Percentiles rank a stretch among this genome's conserved stretches.
Evolutionary conservation across 208 protist species (phyloP).

Genomic region (Wallacemonas sp.): DNA sequence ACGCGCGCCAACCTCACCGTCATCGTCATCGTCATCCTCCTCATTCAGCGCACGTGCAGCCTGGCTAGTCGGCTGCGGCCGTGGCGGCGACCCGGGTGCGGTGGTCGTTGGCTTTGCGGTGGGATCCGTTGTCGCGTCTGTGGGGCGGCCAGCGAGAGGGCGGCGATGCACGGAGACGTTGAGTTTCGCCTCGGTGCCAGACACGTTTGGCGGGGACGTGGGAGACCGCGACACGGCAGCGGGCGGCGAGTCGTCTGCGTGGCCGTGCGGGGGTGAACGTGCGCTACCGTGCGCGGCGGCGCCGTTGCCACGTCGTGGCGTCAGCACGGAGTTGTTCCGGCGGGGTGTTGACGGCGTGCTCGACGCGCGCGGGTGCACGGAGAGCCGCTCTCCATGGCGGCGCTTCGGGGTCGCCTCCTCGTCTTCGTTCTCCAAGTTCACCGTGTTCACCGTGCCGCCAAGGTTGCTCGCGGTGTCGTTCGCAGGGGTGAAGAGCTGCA

Average conservation of each 20-base stretch:
- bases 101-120: neutral
- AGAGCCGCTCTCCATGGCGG: neutral
- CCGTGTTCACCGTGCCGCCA: conserved; percentile 13
- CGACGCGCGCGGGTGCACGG: neutral
- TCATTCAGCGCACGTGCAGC: conserved; percentile 4
- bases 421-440: conserved; percentile 23
- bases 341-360: conserved; percentile 10
- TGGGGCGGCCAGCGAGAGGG: too few species aligned
- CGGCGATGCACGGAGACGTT: neutral
- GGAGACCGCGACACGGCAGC: too few species aligned
- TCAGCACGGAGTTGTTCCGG: neutral
- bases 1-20: too few species aligned
- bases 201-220: conserved; percentile 11
- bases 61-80: neutral
- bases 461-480: conserved; percentile 6
- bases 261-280: neutral
- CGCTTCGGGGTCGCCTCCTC: conserved; percentile 16
- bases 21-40: conserved; percentile 4
- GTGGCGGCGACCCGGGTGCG: neutral
- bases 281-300: neutral
- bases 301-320: neutral
- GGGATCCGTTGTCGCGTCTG: neutral
- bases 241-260: neutral
- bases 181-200: neutral
- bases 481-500: conserved; percentile 35